These are phyloP conservation scores for Calonectria hongkongensis DNA, from an alignment of 2,329 filamentous ascomycete species.

Conservation along the genomic window DNA sequence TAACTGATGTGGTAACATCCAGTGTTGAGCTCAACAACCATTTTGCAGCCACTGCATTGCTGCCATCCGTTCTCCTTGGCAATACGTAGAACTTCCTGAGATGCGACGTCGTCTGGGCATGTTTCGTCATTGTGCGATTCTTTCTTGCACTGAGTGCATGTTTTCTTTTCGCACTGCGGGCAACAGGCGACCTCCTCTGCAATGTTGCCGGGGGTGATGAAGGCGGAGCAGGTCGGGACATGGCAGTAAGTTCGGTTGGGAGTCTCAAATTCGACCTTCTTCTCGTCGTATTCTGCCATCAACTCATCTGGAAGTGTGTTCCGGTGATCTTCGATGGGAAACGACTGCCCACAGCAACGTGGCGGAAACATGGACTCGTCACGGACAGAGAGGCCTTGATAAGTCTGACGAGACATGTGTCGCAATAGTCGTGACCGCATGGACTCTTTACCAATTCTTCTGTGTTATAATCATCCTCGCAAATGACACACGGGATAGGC, in stretches of 20 bases:
- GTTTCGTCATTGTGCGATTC: conserved; percentile 63
- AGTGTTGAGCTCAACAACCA: conserved; percentile 67
- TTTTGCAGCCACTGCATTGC: conserved; percentile 66
- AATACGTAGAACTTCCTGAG: conserved; percentile 63
- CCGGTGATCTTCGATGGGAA: conserved; percentile 61
- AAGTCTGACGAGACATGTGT: conserved; percentile 65
- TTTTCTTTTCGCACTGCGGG: conserved; percentile 62
- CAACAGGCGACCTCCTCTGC: conserved; percentile 63
- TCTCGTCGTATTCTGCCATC: conserved; percentile 62
- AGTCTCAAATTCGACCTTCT: conserved; percentile 69
- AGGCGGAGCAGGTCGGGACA: conserved; percentile 64
- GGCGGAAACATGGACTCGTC: conserved; percentile 75
- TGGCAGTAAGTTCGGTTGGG: conserved; percentile 71
- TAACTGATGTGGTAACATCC: conserved; percentile 77
- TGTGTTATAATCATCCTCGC: neutral
- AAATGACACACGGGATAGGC: conserved; percentile 23
- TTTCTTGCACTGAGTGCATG: conserved; percentile 71
- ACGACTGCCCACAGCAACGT: conserved; percentile 67
- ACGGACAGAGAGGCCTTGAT: conserved; percentile 64
- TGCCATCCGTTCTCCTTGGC: conserved; percentile 69
- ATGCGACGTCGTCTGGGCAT: conserved; percentile 66
- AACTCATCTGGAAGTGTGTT: conserved; percentile 61
- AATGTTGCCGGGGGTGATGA: conserved; percentile 64
- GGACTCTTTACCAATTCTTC: conserved; percentile 36
- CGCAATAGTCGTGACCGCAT: conserved; percentile 72